Conservation (phyloP, 768 basidiomycete genomes). For the Xerocomellus amylosporus region DNA sequence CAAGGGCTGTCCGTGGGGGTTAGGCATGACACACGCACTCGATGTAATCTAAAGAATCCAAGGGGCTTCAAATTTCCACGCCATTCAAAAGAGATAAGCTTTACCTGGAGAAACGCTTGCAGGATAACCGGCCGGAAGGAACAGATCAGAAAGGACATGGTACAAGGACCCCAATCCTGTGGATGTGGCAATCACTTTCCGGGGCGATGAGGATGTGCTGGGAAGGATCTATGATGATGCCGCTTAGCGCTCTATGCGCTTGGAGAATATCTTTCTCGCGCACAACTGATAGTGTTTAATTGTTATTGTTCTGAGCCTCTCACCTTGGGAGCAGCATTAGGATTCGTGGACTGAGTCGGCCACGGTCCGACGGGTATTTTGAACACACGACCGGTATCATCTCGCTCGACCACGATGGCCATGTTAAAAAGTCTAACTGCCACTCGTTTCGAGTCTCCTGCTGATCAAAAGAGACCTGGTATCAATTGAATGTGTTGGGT, state of each 20-base stretch:
- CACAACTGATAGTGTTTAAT: background rate
- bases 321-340: conserved; percentile 13
- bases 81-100: background rate
- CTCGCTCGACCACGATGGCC: conserved; percentile 20
- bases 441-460: background rate
- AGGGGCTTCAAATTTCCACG: background rate
- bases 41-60: conserved; percentile 46
- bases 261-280: background rate
- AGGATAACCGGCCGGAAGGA: conserved; percentile 64
- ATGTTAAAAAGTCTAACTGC: background rate
- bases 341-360: background rate
- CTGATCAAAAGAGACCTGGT: background rate
- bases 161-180: conserved; percentile 1
- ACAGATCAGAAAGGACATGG: conserved; percentile 36
- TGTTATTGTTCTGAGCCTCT: background rate
- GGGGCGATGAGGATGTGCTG: background rate
- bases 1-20: background rate
- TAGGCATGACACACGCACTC: conserved; percentile 35
- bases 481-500: background rate
- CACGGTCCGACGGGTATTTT: conserved; percentile 13
- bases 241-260: conserved; percentile 5
- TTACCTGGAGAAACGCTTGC: conserved; percentile 58
- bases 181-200: background rate
- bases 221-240: background rate
- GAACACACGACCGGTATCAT: conserved; percentile 20